Conservation (phyloP, 2,329 filamentous ascomycete genomes). For the Diaporthe vexans region DNA sequence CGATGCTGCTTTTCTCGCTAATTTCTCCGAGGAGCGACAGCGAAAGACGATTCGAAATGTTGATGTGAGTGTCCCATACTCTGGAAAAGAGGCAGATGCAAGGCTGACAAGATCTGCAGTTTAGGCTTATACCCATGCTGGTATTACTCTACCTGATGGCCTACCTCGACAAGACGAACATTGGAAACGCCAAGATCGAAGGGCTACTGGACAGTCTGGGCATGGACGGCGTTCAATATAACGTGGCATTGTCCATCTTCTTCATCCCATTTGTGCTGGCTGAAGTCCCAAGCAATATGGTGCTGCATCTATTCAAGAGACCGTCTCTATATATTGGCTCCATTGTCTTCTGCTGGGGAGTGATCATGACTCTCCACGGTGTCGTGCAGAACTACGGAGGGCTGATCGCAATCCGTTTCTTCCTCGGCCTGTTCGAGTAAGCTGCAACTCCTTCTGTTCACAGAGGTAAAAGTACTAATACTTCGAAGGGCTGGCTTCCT, state of each 20-base stretch:
- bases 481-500: constrained; percentile 56
- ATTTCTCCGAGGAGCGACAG: background rate
- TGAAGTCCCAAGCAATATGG: constrained; percentile 58
- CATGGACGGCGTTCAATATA: constrained; percentile 58
- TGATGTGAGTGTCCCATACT: background rate
- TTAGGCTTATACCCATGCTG: background rate
- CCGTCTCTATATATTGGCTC: constrained; percentile 54
- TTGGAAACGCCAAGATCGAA: constrained; percentile 62
- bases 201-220: constrained; percentile 58
- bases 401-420: constrained; percentile 58
- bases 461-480: background rate
- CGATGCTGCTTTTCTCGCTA: background rate
- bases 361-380: constrained; percentile 62
- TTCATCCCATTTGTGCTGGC: constrained; percentile 55
- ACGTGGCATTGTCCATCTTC: constrained; percentile 56
- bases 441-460: background rate
- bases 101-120: background rate
- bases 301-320: constrained; percentile 54
- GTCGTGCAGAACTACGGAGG: constrained; percentile 56
- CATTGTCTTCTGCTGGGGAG: constrained; percentile 60
- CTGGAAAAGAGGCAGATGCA: background rate
- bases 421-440: constrained; percentile 59
- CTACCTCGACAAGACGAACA: constrained; percentile 52
- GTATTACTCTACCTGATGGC: constrained; percentile 49
- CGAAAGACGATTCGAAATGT: background rate